phyloP scores from a whole-genome alignment of 179 eudicot species.

The Spergularia azorica region DNA sequence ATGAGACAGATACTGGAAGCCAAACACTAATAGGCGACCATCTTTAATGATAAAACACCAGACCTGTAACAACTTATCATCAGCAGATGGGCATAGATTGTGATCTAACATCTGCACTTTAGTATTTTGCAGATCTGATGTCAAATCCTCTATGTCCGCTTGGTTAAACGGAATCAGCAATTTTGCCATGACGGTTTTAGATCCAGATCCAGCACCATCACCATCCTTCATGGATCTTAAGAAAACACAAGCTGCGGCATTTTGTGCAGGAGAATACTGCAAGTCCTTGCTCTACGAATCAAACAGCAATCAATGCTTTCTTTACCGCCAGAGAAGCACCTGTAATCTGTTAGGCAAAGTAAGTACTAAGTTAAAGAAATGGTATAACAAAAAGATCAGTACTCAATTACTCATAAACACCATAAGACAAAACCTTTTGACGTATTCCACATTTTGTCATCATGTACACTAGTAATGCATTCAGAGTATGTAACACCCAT shows the following conservation, averaged over 20 bases:
- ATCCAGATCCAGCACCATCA: conserved; percentile 8
- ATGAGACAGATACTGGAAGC: not conserved
- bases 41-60: not conserved
- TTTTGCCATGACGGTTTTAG: not conserved
- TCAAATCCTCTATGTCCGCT: conserved; percentile 8
- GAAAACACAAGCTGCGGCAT: conserved; percentile 31
- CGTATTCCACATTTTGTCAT: too few species aligned
- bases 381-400: too few species aligned
- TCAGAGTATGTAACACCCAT: too few species aligned
- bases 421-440: too few species aligned
- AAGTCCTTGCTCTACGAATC: conserved; percentile 25
- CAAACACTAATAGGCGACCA: not conserved
- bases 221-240: not conserved
- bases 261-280: conserved; percentile 34
- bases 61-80: conserved; percentile 22
- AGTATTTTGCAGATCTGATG: conserved; percentile 9
- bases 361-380: too few species aligned
- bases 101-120: conserved; percentile 24
- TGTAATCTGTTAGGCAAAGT: conserved; percentile 24
- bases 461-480: not conserved
- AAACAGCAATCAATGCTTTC: conserved; percentile 30
- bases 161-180: conserved; percentile 7
- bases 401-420: too few species aligned
- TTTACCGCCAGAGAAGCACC: conserved; percentile 33
- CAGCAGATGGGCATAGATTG: conserved; percentile 2